These are phyloP conservation scores for Crithidia brevicula DNA, from an alignment of 208 protist species.

Conservation along the genomic window DNA sequence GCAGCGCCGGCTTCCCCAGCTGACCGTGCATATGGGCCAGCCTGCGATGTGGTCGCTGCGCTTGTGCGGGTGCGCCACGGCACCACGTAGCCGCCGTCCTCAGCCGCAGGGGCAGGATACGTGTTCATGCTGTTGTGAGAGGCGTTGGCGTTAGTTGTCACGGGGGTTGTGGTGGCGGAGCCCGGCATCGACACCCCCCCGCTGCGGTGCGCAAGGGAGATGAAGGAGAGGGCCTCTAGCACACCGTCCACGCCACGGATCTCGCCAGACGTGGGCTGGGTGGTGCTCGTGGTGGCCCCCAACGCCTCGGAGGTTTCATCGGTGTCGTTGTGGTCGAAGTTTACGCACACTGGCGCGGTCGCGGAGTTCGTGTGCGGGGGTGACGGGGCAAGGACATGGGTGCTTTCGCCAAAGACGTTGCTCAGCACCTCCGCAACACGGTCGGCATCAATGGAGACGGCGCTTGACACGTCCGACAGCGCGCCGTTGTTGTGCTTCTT, in stretches of 20 bases:
- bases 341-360: neutral
- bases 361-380: neutral
- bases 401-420: constrained; percentile 15
- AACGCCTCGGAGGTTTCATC: neutral
- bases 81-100: constrained; percentile 24
- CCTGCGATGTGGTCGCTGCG: neutral
- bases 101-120: neutral
- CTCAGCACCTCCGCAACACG: constrained; percentile 12
- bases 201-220: constrained; percentile 17
- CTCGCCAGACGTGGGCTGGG: neutral
- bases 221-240: constrained; percentile 32
- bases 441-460: neutral
- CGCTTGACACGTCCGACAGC: neutral
- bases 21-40: no score
- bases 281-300: constrained; percentile 2
- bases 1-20: no score
- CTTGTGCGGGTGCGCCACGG: constrained; percentile 19
- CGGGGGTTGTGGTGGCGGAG: neutral
- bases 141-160: neutral
- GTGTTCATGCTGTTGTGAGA: neutral
- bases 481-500: neutral
- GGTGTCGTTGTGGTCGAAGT: neutral
- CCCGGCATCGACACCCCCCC: neutral
- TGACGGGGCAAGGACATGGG: neutral
- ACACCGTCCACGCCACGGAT: constrained; percentile 11